phyloP scores from a whole-genome alignment of 2,329 filamentous ascomycete genomes.

The Penicillium decumbens region DNA sequence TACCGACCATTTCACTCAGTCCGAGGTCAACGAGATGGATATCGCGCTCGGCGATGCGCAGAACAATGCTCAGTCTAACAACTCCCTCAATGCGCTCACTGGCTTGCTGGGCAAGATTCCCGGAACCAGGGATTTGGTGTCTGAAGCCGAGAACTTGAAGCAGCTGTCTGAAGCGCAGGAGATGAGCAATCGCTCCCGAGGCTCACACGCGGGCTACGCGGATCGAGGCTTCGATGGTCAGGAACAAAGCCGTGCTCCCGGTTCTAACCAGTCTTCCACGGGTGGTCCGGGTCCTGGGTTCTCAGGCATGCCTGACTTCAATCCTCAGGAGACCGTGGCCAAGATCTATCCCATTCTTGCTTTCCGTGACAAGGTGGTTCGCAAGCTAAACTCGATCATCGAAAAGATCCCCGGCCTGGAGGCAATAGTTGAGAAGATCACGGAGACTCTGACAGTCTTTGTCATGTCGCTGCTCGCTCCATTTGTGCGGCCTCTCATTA shows the following conservation, averaged over 20 bases:
- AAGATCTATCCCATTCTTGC: conserved; percentile 93
- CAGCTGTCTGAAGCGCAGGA: conserved; percentile 60
- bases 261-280: conserved; percentile 43
- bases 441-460: conserved; percentile 87
- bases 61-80: conserved; percentile 42
- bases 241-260: conserved; percentile 32
- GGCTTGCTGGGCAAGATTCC: conserved; percentile 73
- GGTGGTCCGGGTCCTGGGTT: conserved; percentile 50
- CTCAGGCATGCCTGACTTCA: conserved; percentile 73
- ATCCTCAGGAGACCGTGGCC: conserved; percentile 68
- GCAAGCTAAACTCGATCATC: conserved; percentile 74
- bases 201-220: conserved; percentile 28
- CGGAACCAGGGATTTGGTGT: conserved; percentile 61
- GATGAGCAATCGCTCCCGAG: conserved; percentile 49
- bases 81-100: conserved; percentile 58
- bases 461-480: conserved; percentile 85
- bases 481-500: conserved; percentile 88
- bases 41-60: conserved; percentile 66
- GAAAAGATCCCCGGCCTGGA: conserved; percentile 90
- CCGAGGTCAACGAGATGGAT: conserved; percentile 77
- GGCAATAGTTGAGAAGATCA: conserved; percentile 84
- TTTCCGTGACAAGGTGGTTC: conserved; percentile 91
- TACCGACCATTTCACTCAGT: conserved; percentile 78
- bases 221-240: conserved; percentile 17
- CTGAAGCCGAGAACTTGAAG: conserved; percentile 62